These are phyloP conservation scores for Magnaporthiopsis incrustans DNA, from an alignment of 2,329 filamentous ascomycete species.

Conservation along the genomic window DNA sequence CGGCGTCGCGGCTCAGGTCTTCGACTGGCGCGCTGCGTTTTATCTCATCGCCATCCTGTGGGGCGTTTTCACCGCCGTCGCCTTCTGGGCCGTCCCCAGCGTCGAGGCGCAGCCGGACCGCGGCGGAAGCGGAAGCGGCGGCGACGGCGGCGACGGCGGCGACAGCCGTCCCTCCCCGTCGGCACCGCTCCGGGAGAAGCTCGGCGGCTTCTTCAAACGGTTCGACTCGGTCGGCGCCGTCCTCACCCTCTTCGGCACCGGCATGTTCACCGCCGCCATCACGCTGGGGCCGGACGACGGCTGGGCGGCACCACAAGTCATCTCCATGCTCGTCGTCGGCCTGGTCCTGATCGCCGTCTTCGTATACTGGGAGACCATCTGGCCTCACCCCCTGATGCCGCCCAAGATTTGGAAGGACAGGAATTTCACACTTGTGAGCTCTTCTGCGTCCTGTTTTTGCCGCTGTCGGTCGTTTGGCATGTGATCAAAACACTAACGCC, in stretches of 20 bases:
- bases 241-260: slow-evolving; percentile 56
- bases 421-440: slow-evolving; percentile 53
- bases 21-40: slow-evolving; percentile 57
- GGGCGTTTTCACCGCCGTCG: slow-evolving; percentile 47
- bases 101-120: slow-evolving; percentile 32
- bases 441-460: not conserved
- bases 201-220: slow-evolving; percentile 35
- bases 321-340: slow-evolving; percentile 54
- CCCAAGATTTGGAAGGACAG: slow-evolving; percentile 49
- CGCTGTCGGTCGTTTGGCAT: not conserved
- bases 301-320: slow-evolving; percentile 54
- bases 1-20: slow-evolving; percentile 52
- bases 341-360: slow-evolving; percentile 47
- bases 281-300: slow-evolving; percentile 51
- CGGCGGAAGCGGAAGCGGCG: slow-evolving; percentile 14
- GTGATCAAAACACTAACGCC: not conserved
- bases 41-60: slow-evolving; percentile 57
- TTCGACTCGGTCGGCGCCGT: slow-evolving; percentile 55
- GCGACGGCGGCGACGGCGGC: slow-evolving; percentile 14
- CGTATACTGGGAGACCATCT: slow-evolving; percentile 53
- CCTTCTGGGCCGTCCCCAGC: slow-evolving; percentile 53
- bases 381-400: slow-evolving; percentile 42
- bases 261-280: slow-evolving; percentile 54
- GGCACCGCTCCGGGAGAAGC: slow-evolving; percentile 25
- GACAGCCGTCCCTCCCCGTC: no score